A percentile compares a stretch with the other conserved stretches of the same genome.
phyloP scores from a whole-genome alignment of 495 filamentous ascomycete species.

The Neurospora pannonica region DNA sequence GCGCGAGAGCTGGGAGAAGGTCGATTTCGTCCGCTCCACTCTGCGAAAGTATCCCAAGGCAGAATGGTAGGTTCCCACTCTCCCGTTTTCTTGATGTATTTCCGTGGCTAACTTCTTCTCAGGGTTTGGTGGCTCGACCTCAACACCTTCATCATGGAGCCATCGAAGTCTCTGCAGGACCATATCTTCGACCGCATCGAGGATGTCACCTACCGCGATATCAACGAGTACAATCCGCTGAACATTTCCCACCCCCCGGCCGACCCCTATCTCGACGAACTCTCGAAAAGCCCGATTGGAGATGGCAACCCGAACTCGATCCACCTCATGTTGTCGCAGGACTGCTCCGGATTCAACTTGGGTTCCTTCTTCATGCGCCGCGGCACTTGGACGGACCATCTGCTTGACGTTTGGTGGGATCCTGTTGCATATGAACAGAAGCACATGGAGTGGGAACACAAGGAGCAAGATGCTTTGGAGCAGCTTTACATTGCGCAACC shows the following conservation, averaged over 20 bases:
- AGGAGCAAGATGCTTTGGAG: conserved; percentile 92
- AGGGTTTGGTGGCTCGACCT: conserved; percentile 99
- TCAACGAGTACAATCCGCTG: conserved; percentile 90
- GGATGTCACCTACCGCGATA: conserved; percentile 81
- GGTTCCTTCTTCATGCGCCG: conserved; percentile 89
- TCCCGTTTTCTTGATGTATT: background rate
- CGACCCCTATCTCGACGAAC: conserved; percentile 62
- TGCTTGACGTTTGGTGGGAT: conserved; percentile 98
- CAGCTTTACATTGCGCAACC: conserved; percentile 86
- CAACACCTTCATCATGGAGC: conserved; percentile 97
- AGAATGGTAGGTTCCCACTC: conserved; percentile 65
- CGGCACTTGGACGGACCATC: conserved; percentile 77
- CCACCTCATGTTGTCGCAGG: conserved; percentile 82
- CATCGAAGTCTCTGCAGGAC: conserved; percentile 76
- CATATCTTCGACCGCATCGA: conserved; percentile 81
- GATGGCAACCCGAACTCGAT: conserved; percentile 67
- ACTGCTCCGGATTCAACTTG: conserved; percentile 93
- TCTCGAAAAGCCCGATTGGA: conserved; percentile 59
- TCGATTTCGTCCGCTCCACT: conserved; percentile 83
- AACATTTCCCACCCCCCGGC: conserved; percentile 81
- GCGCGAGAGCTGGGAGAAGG: conserved; percentile 99
- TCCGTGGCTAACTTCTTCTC: conserved; percentile 16
- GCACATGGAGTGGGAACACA: conserved; percentile 99
- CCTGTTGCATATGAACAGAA: conserved; percentile 96
- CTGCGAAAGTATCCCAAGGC: conserved; percentile 91